A percentile compares a stretch with the other conserved stretches of the same genome.
Evolutionary conservation across 441 rosid genomes (phyloP).

Genomic region (Flueggea neowawraea): DNA sequence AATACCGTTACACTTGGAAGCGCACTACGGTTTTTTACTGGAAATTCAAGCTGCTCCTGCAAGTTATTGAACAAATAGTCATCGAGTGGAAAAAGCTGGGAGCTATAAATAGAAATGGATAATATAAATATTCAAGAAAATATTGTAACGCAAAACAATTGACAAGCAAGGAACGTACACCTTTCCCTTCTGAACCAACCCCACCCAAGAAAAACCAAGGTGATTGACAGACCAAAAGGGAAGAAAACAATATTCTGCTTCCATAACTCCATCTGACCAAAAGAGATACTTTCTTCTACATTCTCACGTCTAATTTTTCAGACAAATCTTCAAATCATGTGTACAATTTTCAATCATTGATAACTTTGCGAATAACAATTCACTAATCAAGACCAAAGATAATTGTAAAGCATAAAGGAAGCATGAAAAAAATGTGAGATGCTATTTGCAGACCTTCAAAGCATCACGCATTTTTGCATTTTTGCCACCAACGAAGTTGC

Average conservation of each 20-base stretch:
- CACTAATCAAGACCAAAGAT: too few species aligned
- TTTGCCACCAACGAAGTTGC: conserved; percentile 61
- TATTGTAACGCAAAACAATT: neutral
- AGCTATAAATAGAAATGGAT: neutral
- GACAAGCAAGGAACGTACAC: too few species aligned
- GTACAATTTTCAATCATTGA: too few species aligned
- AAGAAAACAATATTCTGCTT: neutral
- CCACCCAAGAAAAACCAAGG: neutral
- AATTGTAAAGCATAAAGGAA: neutral
- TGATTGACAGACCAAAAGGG: neutral
- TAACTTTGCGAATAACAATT: too few species aligned
- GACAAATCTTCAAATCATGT: too few species aligned
- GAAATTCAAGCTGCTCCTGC: conserved; percentile 67
- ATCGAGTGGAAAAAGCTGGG: conserved; percentile 6
- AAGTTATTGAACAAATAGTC: conserved; percentile 19
- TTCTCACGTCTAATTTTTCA: too few species aligned
- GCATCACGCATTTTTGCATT: conserved; percentile 48
- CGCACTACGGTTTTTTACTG: conserved; percentile 47
- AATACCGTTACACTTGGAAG: conserved; percentile 47
- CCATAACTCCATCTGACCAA: too few species aligned
- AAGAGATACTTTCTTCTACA: too few species aligned
- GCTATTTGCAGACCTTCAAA: conserved; percentile 52
- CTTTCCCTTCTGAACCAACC: too few species aligned
- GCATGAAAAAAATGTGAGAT: conserved; percentile 5
- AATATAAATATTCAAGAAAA: neutral